Percentiles rank a stretch among this genome's conserved stretches.
phyloP scores from a whole-genome alignment of 192 early-diverging fungal genomes.

The Coemansia sp. region DNA sequence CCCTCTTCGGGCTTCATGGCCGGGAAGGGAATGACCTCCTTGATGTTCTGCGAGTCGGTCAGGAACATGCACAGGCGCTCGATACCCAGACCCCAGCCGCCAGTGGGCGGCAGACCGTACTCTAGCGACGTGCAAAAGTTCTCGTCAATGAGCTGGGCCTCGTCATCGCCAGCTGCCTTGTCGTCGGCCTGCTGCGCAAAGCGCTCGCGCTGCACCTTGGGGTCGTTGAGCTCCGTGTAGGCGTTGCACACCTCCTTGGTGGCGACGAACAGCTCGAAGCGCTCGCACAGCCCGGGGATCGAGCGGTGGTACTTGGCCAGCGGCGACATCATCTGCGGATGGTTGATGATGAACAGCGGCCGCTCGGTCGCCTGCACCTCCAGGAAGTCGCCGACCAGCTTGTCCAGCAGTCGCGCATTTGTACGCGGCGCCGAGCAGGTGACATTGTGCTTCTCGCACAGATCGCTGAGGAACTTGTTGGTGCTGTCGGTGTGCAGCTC shows the following conservation, averaged over 20 bases:
- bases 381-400: conserved; percentile 83
- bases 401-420: conserved; percentile 90
- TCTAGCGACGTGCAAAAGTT: conserved; percentile 95
- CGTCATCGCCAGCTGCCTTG: conserved; percentile 98
- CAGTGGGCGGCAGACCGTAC: conserved; percentile 96
- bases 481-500: conserved; percentile 78
- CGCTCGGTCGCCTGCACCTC: conserved; percentile 73
- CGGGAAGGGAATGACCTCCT: conserved; percentile 81
- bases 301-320: conserved; percentile 95
- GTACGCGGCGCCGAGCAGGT: conserved; percentile 96
- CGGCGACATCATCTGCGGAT: conserved; percentile 99
- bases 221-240: conserved; percentile 99
- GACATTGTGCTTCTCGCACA: conserved; percentile 93
- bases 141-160: conserved; percentile 98
- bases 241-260: conserved; percentile 99
- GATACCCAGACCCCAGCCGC: conserved; percentile 92
- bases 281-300: conserved; percentile 89
- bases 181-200: conserved; percentile 97
- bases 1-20: conserved; percentile 73
- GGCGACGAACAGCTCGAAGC: conserved; percentile 98
- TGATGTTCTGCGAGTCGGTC: conserved; percentile 97
- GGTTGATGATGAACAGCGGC: conserved; percentile 95
- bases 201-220: conserved; percentile 96
- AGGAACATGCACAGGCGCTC: conserved; percentile 99
- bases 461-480: conserved; percentile 87